Base-by-base conservation (phyloP, 371 early-diverging fungal genomes). In the Phascolomyces articulosus region DNA sequence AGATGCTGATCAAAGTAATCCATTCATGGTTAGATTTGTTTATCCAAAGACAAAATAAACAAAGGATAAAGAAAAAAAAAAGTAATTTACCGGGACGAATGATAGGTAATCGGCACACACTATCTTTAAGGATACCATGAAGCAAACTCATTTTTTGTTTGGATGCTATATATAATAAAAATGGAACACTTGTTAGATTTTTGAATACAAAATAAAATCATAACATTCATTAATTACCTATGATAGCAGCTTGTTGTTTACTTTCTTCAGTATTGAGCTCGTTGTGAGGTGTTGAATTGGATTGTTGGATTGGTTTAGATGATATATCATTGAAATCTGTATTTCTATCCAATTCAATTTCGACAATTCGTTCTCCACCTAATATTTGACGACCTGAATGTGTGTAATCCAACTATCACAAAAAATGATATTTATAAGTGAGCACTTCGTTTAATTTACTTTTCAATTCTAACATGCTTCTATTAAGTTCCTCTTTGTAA, bases 311-410 rank as follows among this genome's bases (percentile, higher is more conserved):
- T 13, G 62, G 62, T 21, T 24, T 61, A 13, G 23, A 56, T 29
- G 65, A 55, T 23, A 49, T 24, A 55, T 83, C 80, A 27, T 74
- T 71, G 56, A 94, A 93, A 40, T 84, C 82, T 1, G 95, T 95
- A 63, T 91, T 87, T 31, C 93, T 80, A 71, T 95, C 95, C 28
- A 96, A 71, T 67, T 94, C 93, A 49, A 96, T 71, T 64, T 95
- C 97, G 34, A 92, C 85, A 27, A 80, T 80, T 31, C 85, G 77
- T 65, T 96, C 96, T 3, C 84, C 69, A 2, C 94, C 95, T 11
- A 89, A 74, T 15, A 90, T 80, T 63, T 91, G 90, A 18, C 77
- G 71, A 41, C 95, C 96, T 21, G 84, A 86, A 65, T 85, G 84
- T 1, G 76, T 70, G 53, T 88, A 73, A 70, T 96, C 97, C 66